Evolutionary conservation across 177 flowering plant genomes (phyloP).

Genomic region (Vitis hybrid): DNA sequence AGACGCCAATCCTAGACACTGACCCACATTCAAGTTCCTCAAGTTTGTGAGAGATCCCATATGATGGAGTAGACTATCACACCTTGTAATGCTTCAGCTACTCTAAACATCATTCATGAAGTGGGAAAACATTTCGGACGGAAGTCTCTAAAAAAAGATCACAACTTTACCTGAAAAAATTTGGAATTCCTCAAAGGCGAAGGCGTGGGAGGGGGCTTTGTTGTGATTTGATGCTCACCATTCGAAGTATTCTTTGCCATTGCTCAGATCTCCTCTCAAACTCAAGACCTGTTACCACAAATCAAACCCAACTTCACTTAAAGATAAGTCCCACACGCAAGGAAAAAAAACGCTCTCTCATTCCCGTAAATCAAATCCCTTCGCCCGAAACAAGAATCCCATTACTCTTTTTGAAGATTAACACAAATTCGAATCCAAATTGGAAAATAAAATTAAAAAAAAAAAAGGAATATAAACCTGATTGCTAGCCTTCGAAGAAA

Average conservation of each 20-base stretch:
- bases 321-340: background rate
- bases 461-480: background rate
- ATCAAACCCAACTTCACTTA: background rate
- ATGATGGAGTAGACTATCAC: no score
- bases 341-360: background rate
- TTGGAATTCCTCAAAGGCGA: conserved; percentile 54
- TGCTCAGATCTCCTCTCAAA: conserved; percentile 24
- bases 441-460: background rate
- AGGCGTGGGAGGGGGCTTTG: conserved; percentile 51
- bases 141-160: background rate
- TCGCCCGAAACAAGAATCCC: no score
- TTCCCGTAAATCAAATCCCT: no score
- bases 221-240: conserved; percentile 24
- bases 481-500: background rate
- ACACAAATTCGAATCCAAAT: no score
- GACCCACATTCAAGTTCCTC: no score
- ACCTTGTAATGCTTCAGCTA: background rate
- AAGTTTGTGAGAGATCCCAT: no score
- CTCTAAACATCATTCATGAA: background rate
- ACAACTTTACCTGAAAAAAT: conserved; percentile 41
- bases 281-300: background rate
- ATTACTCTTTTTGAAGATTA: no score
- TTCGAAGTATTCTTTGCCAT: conserved; percentile 38
- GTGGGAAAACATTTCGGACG: background rate
- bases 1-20: no score